Evolutionary conservation across 2,329 filamentous ascomycete species (phyloP), one percentile per base, ranked within the genome.

Genomic region (Sarocladium kiliense): DNA sequence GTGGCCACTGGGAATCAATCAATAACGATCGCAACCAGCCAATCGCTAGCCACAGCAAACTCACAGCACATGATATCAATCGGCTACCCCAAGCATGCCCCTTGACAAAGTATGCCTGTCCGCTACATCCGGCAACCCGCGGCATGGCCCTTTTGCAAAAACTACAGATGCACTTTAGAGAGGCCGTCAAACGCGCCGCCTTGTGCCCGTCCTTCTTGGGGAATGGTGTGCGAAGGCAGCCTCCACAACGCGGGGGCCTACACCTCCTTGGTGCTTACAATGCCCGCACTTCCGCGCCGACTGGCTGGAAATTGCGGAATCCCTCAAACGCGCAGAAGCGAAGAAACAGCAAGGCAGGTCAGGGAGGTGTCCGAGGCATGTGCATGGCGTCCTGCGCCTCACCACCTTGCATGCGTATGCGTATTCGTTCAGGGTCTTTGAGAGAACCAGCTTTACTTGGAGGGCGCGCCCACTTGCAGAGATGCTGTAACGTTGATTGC

Each of bases 201-300:
- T 7, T 14, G 11, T 51, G 27, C n/a, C 47, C 27, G 47, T 32
- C 10, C 47, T 51, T 14, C 30, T 51, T 51, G 26, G n/a, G 47
- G 47, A 36, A 51, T 12, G 26, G 47, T 34, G 7, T 14, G 27
- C 27, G 27, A 21, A 21, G 9, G 5, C 21, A 18, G 25, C 47
- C 26, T 51, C 47, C 47, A 51, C 47, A 51, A 36, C 47, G 47
- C 47, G 47, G 47, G 47, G 47, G 26, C 23, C 6, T 3, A 10
- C 9, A 18, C 41, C 14, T 2, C 10, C 27, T 36, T 34, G 23
- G 27, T 51, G 47, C 30, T 51, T 26, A 51, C 47, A 51, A 34
- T 36, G 27, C 30, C 16, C 27, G 44, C 47, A 34, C 47, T 47
- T 47, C 44, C 23, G 44, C 16, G n/a, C 44, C 10, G 6, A 12